A percentile compares a stretch with the other conserved stretches of the same genome.
phyloP scores from a whole-genome alignment of 1,284 basidiomycete genomes.

The Leccinum ambiguum region DNA sequence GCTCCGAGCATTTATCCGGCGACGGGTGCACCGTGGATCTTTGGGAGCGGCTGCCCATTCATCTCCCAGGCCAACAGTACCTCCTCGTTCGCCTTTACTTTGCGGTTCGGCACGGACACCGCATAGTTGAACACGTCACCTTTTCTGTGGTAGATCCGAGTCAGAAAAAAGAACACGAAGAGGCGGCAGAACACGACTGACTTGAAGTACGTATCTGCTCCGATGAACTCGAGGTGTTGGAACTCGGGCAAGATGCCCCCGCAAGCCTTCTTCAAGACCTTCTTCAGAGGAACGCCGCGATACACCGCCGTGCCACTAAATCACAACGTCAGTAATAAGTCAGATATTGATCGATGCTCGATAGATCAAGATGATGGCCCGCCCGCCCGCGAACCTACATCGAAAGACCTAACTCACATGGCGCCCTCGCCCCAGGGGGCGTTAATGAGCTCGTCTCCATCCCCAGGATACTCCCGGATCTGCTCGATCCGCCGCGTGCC shows the following conservation, averaged over 20 bases:
- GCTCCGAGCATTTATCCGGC: constrained; percentile 58
- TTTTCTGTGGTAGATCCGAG: constrained; percentile 36
- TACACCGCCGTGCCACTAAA: constrained; percentile 42
- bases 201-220: constrained; percentile 62
- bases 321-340: constrained; percentile 15
- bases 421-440: constrained; percentile 59
- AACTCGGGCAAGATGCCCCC: constrained; percentile 50
- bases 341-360: constrained; percentile 10
- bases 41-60: constrained; percentile 52
- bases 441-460: constrained; percentile 57
- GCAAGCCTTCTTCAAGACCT: constrained; percentile 52
- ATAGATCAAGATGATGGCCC: background rate
- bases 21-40: constrained; percentile 55
- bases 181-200: constrained; percentile 21
- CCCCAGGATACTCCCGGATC: constrained; percentile 54
- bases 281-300: constrained; percentile 53
- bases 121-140: constrained; percentile 53
- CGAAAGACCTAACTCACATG: constrained; percentile 36
- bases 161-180: background rate
- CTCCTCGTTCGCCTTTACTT: constrained; percentile 49
- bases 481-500: constrained; percentile 56
- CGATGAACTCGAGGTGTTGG: constrained; percentile 54
- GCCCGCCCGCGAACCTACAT: background rate
- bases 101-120: constrained; percentile 53
- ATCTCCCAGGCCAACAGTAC: constrained; percentile 60